A percentile compares a stretch with the other conserved stretches of the same genome.
Evolutionary conservation across 495 filamentous ascomycete genomes (phyloP).

Genomic region (Staphylotrichum tortipilum): DNA sequence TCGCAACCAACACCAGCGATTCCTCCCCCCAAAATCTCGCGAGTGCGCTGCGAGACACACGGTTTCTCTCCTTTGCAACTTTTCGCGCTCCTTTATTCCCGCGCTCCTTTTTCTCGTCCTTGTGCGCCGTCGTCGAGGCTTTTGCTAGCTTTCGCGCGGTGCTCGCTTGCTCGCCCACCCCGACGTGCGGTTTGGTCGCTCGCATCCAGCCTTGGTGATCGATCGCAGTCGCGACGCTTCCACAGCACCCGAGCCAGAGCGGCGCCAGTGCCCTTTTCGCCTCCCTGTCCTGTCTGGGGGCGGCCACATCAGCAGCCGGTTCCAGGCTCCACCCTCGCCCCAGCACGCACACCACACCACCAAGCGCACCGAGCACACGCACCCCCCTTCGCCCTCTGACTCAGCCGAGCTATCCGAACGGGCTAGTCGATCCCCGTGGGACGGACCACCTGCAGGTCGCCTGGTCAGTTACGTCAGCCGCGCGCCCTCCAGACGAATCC

Average conservation of each 20-base stretch:
- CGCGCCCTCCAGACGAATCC: constrained; percentile 17
- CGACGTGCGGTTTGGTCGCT: too few species aligned
- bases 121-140: constrained; percentile 24
- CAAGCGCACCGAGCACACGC: too few species aligned
- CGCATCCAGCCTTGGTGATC: too few species aligned
- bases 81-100: constrained; percentile 14
- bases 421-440: too few species aligned
- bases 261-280: constrained; percentile 19
- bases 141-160: constrained; percentile 33
- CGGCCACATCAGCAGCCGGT: constrained; percentile 19
- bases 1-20: constrained; percentile 21
- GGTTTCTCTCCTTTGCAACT: constrained; percentile 7
- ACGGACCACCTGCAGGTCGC: constrained; percentile 19
- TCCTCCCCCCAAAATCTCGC: constrained; percentile 12
- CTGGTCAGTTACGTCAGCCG: constrained; percentile 33
- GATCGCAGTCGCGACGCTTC: constrained; percentile 9
- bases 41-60: constrained; percentile 18
- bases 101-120: constrained; percentile 10
- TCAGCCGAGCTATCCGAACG: constrained; percentile 7
- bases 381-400: not conserved
- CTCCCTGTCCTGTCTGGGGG: constrained; percentile 14
- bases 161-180: constrained; percentile 7
- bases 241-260: constrained; percentile 5
- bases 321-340: not conserved
- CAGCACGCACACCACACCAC: too few species aligned